Percentiles rank a stretch among this genome's conserved stretches.
Evolutionary conservation across 257 asterid species (phyloP).

Genomic region (Euphrasia confusa): DNA sequence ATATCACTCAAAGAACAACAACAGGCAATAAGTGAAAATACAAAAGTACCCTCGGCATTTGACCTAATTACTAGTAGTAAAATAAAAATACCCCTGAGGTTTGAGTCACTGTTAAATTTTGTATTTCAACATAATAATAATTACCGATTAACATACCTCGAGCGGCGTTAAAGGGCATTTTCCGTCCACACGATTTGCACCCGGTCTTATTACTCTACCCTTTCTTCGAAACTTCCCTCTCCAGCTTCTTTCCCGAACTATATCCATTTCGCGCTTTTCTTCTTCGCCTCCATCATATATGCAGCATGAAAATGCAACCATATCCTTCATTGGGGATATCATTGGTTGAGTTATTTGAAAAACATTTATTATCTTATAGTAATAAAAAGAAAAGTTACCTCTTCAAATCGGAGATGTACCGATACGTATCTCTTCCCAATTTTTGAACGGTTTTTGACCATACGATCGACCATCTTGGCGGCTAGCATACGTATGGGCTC

Average conservation of each 20-base stretch:
- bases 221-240: slow-evolving; percentile 89
- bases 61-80: too few species aligned
- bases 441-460: slow-evolving; percentile 69
- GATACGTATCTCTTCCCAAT: slow-evolving; percentile 80
- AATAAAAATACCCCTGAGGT: not conserved
- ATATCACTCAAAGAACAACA: not conserved
- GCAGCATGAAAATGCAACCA: slow-evolving; percentile 99
- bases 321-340: slow-evolving; percentile 49
- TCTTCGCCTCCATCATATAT: slow-evolving; percentile 92
- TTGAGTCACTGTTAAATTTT: too few species aligned
- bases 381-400: slow-evolving; percentile 42
- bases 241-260: slow-evolving; percentile 99
- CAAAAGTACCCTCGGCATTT: not conserved
- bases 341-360: too few species aligned
- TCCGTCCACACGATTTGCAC: slow-evolving; percentile 89
- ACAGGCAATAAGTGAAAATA: not conserved
- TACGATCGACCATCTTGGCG: slow-evolving; percentile 94
- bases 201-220: slow-evolving; percentile 91
- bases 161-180: slow-evolving; percentile 96
- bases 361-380: not conserved
- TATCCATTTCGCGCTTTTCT: slow-evolving; percentile 91
- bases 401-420: slow-evolving; percentile 95
- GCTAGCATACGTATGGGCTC: slow-evolving; percentile 92
- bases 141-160: slow-evolving; percentile 48
- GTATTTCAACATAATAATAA: not conserved